phyloP scores from a whole-genome alignment of 2,329 filamentous ascomycete species.

The Cladosporium phlei region DNA sequence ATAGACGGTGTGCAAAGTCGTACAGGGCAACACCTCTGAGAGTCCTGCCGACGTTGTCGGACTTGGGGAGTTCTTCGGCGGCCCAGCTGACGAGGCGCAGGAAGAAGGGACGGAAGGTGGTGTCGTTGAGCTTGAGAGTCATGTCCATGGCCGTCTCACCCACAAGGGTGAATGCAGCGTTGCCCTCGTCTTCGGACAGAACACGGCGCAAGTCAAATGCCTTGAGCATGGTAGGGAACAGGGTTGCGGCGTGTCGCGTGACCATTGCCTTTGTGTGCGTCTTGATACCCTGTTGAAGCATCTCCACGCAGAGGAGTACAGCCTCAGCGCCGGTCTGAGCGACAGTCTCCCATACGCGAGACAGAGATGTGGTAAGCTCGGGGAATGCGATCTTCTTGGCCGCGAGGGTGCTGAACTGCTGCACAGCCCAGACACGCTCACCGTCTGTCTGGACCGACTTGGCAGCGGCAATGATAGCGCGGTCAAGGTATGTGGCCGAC shows the following conservation, averaged over 20 bases:
- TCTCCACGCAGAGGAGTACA: constrained; percentile 17
- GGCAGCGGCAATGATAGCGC: constrained; percentile 67
- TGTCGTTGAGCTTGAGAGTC: constrained; percentile 95
- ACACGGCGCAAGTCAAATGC: constrained; percentile 60
- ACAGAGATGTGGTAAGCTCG: constrained; percentile 67
- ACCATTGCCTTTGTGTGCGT: constrained; percentile 73
- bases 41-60: constrained; percentile 53
- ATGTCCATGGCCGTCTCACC: constrained; percentile 76
- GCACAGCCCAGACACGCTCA: constrained; percentile 15
- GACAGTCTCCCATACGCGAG: constrained; percentile 66
- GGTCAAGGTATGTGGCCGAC: constrained; percentile 67
- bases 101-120: constrained; percentile 88
- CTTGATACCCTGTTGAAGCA: constrained; percentile 68
- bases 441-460: constrained; percentile 49
- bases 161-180: constrained; percentile 53
- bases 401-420: constrained; percentile 64
- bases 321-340: constrained; percentile 34
- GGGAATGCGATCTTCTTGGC: constrained; percentile 74
- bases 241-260: constrained; percentile 64
- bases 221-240: constrained; percentile 60
- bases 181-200: constrained; percentile 50
- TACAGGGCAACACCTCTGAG: constrained; percentile 72
- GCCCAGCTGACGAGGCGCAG: constrained; percentile 80
- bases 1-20: constrained; percentile 74
- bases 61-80: constrained; percentile 55